Conservation (phyloP, 2,329 filamentous ascomycete genomes). For the Arthrobotrys megalospora region DNA sequence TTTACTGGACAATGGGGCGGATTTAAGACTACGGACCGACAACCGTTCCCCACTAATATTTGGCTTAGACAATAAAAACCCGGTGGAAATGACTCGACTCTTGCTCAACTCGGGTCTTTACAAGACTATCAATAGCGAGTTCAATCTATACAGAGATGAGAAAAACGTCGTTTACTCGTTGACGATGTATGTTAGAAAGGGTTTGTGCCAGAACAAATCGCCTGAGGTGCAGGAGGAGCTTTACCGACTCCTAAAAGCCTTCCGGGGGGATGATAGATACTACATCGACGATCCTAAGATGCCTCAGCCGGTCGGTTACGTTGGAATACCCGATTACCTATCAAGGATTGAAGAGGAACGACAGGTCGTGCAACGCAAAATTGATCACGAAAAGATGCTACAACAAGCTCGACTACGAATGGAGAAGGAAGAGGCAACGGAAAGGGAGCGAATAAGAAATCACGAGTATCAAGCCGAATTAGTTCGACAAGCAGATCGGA, state of each 20-base stretch:
- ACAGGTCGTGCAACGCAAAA: slow-evolving; percentile 42
- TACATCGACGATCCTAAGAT: slow-evolving; percentile 51
- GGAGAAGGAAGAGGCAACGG: slow-evolving; percentile 46
- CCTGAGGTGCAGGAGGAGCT: slow-evolving; percentile 50
- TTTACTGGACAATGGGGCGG: slow-evolving; percentile 35
- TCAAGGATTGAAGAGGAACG: slow-evolving; percentile 52
- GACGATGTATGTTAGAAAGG: slow-evolving; percentile 55
- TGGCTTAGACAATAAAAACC: slow-evolving; percentile 49
- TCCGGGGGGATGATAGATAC: slow-evolving; percentile 43
- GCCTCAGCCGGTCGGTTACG: slow-evolving; percentile 47
- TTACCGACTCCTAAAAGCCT: slow-evolving; percentile 37
- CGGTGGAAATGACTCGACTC: slow-evolving; percentile 47
- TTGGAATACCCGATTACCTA: slow-evolving; percentile 49
- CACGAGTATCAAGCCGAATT: slow-evolving; percentile 53
- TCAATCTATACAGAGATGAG: slow-evolving; percentile 51
- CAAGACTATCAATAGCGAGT: slow-evolving; percentile 37
- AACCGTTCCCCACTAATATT: slow-evolving; percentile 49
- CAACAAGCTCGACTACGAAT: slow-evolving; percentile 41
- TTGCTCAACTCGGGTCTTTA: slow-evolving; percentile 46
- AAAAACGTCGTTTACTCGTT: slow-evolving; percentile 46
- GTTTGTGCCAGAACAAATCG: slow-evolving; percentile 42
- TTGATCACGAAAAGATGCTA: slow-evolving; percentile 48
- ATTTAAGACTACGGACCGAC: slow-evolving; percentile 41
- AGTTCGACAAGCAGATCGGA: slow-evolving; percentile 43
- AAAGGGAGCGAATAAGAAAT: slow-evolving; percentile 48